These are phyloP conservation scores for Hirschfeldia incana DNA, from an alignment of 345 rosid genomes.

Conservation along the genomic window DNA sequence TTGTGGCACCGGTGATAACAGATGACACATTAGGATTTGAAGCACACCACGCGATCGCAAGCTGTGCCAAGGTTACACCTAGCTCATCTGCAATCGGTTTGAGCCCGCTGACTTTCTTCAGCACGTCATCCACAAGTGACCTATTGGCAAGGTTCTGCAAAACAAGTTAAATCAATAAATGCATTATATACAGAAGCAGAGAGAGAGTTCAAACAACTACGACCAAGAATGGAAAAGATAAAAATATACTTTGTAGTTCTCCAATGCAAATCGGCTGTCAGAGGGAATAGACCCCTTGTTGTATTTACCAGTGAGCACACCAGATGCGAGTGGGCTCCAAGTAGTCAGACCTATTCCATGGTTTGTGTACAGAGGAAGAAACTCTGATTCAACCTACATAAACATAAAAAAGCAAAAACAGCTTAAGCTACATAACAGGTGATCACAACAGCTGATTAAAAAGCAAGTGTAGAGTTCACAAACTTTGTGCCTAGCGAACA, in stretches of 20 bases:
- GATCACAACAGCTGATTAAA: background rate
- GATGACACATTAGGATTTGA: constrained; percentile 94
- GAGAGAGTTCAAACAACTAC: background rate
- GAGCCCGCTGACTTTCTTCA: constrained; percentile 85
- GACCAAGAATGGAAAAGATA: background rate
- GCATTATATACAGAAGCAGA: constrained; percentile 7
- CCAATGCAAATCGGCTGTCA: constrained; percentile 93
- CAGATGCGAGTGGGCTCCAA: constrained; percentile 99
- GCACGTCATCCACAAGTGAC: constrained; percentile 85
- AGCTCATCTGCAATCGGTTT: constrained; percentile 99
- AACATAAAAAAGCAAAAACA: background rate
- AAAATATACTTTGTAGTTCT: constrained; percentile 82
- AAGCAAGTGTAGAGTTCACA: too few relatives aligned
- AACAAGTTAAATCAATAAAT: background rate
- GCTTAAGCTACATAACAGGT: background rate
- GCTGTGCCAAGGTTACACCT: constrained; percentile 91
- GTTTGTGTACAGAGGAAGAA: constrained; percentile 74
- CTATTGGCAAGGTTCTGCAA: constrained; percentile 86
- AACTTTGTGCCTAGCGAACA: constrained; percentile 89
- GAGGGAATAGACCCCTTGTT: constrained; percentile 81
- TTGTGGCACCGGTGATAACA: constrained; percentile 95
- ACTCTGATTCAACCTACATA: constrained; percentile 87
- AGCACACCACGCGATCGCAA: constrained; percentile 99
- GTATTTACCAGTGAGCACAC: constrained; percentile 97
- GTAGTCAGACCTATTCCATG: constrained; percentile 95